Percentiles rank a stretch among this genome's conserved stretches.
Evolutionary conservation across 495 filamentous ascomycete species (phyloP).

Genomic region (Jackrogersella multiformis): DNA sequence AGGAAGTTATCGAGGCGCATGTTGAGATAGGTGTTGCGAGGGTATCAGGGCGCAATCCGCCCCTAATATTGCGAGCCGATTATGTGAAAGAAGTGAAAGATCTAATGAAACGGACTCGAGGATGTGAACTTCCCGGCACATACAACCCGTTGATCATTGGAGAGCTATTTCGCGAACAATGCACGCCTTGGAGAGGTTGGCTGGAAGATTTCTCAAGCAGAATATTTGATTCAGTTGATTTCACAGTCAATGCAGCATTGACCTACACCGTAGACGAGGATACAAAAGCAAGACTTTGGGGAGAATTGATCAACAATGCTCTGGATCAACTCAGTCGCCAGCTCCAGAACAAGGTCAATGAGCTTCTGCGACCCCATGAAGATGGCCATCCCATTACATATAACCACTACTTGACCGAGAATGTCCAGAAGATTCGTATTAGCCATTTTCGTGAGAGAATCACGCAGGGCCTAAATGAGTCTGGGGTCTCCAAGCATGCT

Average conservation of each 20-base stretch:
- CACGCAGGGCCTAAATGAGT: conserved; percentile 22
- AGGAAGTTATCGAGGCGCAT: conserved; percentile 35
- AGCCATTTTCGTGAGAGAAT: conserved; percentile 38
- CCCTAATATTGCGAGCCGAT: conserved; percentile 28
- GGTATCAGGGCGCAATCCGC: too few species aligned
- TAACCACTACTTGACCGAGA: conserved; percentile 64
- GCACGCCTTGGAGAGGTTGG: conserved; percentile 49
- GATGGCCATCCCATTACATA: conserved; percentile 63
- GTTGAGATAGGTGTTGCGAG: too few species aligned
- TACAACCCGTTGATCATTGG: conserved; percentile 59
- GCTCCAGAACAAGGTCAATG: conserved; percentile 44
- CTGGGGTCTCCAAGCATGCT: background rate
- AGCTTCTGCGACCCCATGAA: conserved; percentile 50
- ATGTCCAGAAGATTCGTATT: conserved; percentile 52
- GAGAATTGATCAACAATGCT: conserved; percentile 44
- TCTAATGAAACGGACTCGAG: conserved; percentile 45
- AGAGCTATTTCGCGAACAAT: conserved; percentile 58
- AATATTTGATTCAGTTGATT: conserved; percentile 42
- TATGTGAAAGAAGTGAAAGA: conserved; percentile 49
- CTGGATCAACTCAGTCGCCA: conserved; percentile 37
- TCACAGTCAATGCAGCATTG: conserved; percentile 43
- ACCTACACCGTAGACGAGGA: conserved; percentile 44
- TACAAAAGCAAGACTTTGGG: conserved; percentile 44
- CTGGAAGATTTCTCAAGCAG: conserved; percentile 30
- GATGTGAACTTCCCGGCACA: conserved; percentile 57